Evolutionary conservation across 805 yeast genomes (phyloP).

Genomic region (Metschnikowia baotianmanensis): DNA sequence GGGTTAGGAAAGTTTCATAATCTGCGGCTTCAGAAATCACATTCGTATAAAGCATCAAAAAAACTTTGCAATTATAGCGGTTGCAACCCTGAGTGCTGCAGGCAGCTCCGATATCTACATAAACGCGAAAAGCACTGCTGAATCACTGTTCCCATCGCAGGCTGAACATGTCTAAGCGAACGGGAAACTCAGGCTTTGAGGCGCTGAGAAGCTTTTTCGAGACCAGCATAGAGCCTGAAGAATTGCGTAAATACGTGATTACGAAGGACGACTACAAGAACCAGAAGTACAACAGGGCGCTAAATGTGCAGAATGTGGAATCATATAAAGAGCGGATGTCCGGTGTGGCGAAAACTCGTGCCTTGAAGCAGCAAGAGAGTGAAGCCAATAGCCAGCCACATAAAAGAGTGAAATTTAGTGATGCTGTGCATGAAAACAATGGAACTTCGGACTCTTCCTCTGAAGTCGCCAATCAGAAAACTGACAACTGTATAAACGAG

Average conservation of each 20-base stretch:
- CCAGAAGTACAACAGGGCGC: constrained; percentile 29
- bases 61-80: too few species aligned
- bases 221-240: neutral
- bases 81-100: too few species aligned
- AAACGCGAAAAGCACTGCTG: constrained; percentile 2
- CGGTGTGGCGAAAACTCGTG: constrained; percentile 3
- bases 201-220: constrained; percentile 25
- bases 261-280: constrained; percentile 43
- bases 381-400: neutral
- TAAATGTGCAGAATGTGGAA: constrained; percentile 20
- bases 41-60: too few species aligned
- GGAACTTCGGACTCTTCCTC: too few species aligned
- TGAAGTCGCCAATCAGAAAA: neutral
- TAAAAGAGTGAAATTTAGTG: constrained; percentile 2
- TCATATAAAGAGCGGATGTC: constrained; percentile 19
- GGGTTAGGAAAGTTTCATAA: too few species aligned
- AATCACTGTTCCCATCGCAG: neutral
- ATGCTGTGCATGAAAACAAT: too few species aligned
- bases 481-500: neutral
- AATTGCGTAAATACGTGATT: constrained; percentile 12
- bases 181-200: constrained; percentile 38
- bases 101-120: neutral
- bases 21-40: too few species aligned
- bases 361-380: neutral
- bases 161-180: constrained; percentile 17